Conservation (phyloP, 108 stramenopile genomes). For the Bacterosira constricta region DNA sequence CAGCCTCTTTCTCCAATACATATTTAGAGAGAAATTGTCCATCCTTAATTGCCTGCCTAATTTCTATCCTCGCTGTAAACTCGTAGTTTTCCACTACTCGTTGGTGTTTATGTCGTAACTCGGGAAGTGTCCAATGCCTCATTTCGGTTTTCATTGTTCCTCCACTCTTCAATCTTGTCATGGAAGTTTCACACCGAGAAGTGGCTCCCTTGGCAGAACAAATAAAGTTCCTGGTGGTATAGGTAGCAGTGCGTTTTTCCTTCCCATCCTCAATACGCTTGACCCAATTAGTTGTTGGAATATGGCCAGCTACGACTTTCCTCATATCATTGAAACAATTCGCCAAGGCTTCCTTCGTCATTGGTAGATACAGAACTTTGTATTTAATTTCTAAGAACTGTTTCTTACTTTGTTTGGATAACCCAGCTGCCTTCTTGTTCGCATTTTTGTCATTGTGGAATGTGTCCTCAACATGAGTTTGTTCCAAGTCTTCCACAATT, state of each 20-base stretch:
- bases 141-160: background rate
- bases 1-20: background rate
- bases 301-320: too few species aligned
- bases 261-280: too few species aligned
- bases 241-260: too few species aligned
- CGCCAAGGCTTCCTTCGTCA: too few species aligned
- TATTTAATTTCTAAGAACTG: too few species aligned
- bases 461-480: background rate
- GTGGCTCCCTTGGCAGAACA: background rate
- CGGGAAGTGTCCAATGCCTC: constrained; percentile 2
- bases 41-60: background rate
- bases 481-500: background rate
- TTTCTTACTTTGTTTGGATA: too few species aligned
- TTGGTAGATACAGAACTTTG: too few species aligned
- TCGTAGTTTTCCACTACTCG: background rate
- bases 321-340: too few species aligned
- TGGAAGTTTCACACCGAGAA: constrained; percentile 9
- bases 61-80: background rate
- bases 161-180: too few species aligned
- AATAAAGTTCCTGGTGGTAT: background rate
- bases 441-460: constrained; percentile 3
- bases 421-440: constrained; percentile 1
- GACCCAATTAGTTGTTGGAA: too few species aligned
- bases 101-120: background rate
- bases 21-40: background rate